Conservation (phyloP, 768 basidiomycete genomes). For the Mycena filopes region DNA sequence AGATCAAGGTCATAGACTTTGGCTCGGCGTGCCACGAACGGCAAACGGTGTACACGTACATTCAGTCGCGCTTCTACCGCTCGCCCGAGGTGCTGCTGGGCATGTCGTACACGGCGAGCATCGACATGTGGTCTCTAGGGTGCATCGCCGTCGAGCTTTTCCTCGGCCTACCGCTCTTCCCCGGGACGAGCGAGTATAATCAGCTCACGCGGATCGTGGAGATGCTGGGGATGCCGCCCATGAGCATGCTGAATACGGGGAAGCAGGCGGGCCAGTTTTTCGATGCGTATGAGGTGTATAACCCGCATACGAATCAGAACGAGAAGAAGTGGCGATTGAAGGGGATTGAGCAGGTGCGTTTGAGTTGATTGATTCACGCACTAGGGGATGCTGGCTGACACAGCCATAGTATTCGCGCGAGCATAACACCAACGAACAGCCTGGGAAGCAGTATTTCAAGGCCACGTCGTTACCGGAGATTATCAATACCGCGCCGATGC, state of each 20-base stretch:
- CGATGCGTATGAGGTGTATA: constrained; percentile 72
- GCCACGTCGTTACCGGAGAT: constrained; percentile 94
- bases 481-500: constrained; percentile 95
- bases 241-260: constrained; percentile 94
- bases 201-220: constrained; percentile 97
- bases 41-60: constrained; percentile 99
- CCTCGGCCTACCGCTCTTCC: constrained; percentile 94
- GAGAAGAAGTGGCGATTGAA: constrained; percentile 91
- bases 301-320: constrained; percentile 73
- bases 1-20: constrained; percentile 99
- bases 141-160: constrained; percentile 99
- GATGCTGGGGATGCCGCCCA: constrained; percentile 95
- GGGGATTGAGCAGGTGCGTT: constrained; percentile 71
- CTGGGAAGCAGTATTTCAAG: constrained; percentile 99
- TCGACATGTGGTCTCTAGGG: constrained; percentile 99
- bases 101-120: constrained; percentile 92
- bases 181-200: constrained; percentile 99
- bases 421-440: constrained; percentile 95
- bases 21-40: constrained; percentile 99
- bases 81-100: constrained; percentile 97
- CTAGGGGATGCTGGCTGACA: background rate
- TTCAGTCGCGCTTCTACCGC: constrained; percentile 98
- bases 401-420: constrained; percentile 93
- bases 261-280: constrained; percentile 97
- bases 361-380: background rate